These are phyloP conservation scores for Botrytis pseudocinerea DNA, from an alignment of 2,329 filamentous ascomycete genomes.

Conservation along the genomic window DNA sequence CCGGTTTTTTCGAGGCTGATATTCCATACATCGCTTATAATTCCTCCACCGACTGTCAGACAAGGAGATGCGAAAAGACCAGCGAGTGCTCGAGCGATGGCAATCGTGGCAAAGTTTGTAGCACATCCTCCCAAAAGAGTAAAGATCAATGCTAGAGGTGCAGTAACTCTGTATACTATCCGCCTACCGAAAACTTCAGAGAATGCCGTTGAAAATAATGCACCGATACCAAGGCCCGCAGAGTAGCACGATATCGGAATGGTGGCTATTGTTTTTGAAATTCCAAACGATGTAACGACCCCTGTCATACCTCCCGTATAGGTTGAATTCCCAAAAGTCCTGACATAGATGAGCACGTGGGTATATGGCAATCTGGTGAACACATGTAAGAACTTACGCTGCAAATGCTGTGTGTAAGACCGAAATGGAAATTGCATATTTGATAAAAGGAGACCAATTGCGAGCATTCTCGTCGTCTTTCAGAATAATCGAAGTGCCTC, in stretches of 20 bases:
- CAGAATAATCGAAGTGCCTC: constrained; percentile 8
- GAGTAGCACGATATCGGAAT: constrained; percentile 25
- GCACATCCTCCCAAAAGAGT: constrained; percentile 22
- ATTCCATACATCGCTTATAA: constrained; percentile 28
- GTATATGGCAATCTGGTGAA: not conserved
- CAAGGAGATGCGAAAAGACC: constrained; percentile 23
- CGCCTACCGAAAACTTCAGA: constrained; percentile 25
- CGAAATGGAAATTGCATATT: constrained; percentile 13
- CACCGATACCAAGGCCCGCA: constrained; percentile 25
- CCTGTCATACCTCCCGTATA: constrained; percentile 23
- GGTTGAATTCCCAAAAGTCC: constrained; percentile 24
- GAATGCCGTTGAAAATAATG: constrained; percentile 22
- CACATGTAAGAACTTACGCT: not conserved
- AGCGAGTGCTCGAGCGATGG: constrained; percentile 22
- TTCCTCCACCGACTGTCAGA: constrained; percentile 21
- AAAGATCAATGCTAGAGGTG: constrained; percentile 24
- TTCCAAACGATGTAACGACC: constrained; percentile 12
- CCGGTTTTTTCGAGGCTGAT: constrained; percentile 24
- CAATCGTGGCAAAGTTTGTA: constrained; percentile 11
- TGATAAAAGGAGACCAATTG: not conserved
- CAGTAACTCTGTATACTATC: constrained; percentile 22
- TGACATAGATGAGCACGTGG: constrained; percentile 15
- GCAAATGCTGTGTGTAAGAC: constrained; percentile 18
- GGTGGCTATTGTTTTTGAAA: constrained; percentile 21
- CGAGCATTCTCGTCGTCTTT: constrained; percentile 4